phyloP scores from a whole-genome alignment of 2,329 filamentous ascomycete species.

The Dactylonectria macrodidyma region DNA sequence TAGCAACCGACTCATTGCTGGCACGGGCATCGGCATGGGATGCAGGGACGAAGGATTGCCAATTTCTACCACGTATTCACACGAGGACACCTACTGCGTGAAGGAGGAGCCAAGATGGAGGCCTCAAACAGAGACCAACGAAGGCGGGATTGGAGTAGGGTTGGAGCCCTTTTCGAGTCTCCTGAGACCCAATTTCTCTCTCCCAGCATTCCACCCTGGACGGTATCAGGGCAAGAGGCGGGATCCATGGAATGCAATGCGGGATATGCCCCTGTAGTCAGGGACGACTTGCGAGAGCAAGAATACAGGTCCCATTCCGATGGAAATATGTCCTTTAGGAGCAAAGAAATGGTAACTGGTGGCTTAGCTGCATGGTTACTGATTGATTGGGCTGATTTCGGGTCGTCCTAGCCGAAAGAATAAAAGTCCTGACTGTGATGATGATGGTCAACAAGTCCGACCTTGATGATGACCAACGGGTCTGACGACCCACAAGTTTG shows the following conservation, averaged over 20 bases:
- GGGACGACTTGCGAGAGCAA: neutral
- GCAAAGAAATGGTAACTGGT: neutral
- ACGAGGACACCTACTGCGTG: too few species aligned
- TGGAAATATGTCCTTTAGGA: neutral
- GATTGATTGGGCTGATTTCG: neutral
- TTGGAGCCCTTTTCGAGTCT: conserved; percentile 1
- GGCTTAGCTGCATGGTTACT: neutral
- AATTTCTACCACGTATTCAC: too few species aligned
- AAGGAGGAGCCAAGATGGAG: neutral
- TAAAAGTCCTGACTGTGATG: neutral
- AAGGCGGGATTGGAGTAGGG: conserved; percentile 3
- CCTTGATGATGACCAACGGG: too few species aligned
- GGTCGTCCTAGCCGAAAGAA: neutral
- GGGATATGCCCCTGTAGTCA: conserved; percentile 13
- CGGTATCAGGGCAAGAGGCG: conserved; percentile 12
- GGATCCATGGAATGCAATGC: conserved; percentile 25
- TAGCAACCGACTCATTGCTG: neutral
- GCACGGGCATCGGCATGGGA: conserved; percentile 16
- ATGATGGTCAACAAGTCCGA: neutral
- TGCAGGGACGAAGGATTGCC: neutral
- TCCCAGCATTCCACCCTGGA: conserved; percentile 25
- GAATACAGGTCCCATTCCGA: conserved; percentile 13
- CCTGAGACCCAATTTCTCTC: conserved; percentile 29
- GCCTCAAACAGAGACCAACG: conserved; percentile 7
- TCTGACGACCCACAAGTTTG: too few species aligned